Evolutionary conservation across 1,284 basidiomycete genomes (phyloP).

Genomic region (Phellopilus nigrolimitatus): DNA sequence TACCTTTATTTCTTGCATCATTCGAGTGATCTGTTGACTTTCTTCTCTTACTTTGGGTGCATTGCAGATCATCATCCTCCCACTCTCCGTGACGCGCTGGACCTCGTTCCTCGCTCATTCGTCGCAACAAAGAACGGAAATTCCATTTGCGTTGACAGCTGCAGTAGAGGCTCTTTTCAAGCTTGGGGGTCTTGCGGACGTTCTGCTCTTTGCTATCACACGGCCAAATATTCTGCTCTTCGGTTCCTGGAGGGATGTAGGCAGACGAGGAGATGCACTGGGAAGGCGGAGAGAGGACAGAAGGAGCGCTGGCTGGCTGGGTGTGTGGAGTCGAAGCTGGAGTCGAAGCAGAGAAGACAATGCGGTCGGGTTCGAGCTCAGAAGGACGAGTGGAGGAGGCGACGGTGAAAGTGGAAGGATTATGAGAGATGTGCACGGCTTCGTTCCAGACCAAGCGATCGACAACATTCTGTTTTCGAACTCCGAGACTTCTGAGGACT

Average conservation of each 20-base stretch:
- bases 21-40: background rate
- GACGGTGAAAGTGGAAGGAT: no score
- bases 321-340: no score
- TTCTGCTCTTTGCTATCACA: slow-evolving; percentile 23
- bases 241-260: no score
- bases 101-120: slow-evolving; percentile 8
- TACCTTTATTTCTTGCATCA: background rate
- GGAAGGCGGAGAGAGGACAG: background rate
- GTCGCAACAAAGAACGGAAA: background rate
- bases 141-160: slow-evolving; percentile 21
- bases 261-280: background rate
- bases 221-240: slow-evolving; percentile 23
- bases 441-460: no score
- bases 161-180: slow-evolving; percentile 20
- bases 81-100: slow-evolving; percentile 18
- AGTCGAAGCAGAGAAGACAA: no score
- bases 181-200: slow-evolving; percentile 24
- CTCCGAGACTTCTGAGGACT: no score
- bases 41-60: background rate
- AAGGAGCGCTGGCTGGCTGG: no score
- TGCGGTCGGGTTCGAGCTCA: no score
- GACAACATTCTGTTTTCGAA: no score
- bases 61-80: slow-evolving; percentile 18
- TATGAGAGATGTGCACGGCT: no score
- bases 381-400: no score